Percentiles rank a stretch among this genome's conserved stretches.
These are phyloP conservation scores for Adansonia madagascariensis DNA, from an alignment of 441 rosid genomes.

Conservation along the genomic window DNA sequence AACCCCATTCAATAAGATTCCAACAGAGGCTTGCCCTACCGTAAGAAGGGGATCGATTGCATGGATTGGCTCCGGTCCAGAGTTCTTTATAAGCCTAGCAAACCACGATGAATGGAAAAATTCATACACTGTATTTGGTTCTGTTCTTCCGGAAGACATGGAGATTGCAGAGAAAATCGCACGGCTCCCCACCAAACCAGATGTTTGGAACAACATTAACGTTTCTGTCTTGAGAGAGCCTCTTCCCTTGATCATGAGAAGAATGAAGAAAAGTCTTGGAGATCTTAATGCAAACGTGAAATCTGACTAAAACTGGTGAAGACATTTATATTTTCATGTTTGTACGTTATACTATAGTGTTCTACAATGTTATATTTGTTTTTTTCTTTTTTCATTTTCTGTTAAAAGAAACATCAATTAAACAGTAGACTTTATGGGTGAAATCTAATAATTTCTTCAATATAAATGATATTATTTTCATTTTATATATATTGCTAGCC, in stretches of 20 bases:
- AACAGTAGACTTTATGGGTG: too few species aligned
- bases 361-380: neutral
- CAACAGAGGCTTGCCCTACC: slow-evolving; percentile 72
- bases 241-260: slow-evolving; percentile 56
- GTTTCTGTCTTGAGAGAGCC: slow-evolving; percentile 77
- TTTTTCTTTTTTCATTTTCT: too few species aligned
- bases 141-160: slow-evolving; percentile 85
- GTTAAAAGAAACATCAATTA: too few species aligned
- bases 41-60: slow-evolving; percentile 87
- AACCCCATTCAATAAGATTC: slow-evolving; percentile 54
- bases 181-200: slow-evolving; percentile 64
- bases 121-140: slow-evolving; percentile 75
- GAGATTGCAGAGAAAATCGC: slow-evolving; percentile 69
- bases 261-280: slow-evolving; percentile 47
- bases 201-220: slow-evolving; percentile 80
- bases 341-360: neutral
- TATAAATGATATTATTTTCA: too few species aligned
- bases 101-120: slow-evolving; percentile 86
- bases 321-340: neutral
- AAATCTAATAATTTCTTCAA: too few species aligned
- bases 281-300: slow-evolving; percentile 30
- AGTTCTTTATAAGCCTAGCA: slow-evolving; percentile 87
- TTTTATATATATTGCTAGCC: neutral
- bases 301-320: slow-evolving; percentile 20
- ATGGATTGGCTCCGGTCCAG: slow-evolving; percentile 90